Percentiles rank a stretch among this genome's conserved stretches.
Evolutionary conservation across 495 filamentous ascomycete species (phyloP).

Genomic region (Parathielavia hyrcaniae): DNA sequence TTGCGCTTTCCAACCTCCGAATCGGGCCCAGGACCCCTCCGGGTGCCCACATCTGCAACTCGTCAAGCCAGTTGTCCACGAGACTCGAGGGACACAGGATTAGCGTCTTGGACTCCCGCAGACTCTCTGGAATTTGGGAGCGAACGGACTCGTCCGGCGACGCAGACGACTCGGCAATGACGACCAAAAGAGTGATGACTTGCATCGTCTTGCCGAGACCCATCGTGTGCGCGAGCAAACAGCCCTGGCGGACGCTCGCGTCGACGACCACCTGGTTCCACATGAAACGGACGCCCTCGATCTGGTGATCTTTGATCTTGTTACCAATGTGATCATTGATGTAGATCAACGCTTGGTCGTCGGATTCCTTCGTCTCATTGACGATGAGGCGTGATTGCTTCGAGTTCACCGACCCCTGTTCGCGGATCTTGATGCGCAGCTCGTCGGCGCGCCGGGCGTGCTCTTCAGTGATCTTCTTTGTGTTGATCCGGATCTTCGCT

Average conservation of each 20-base stretch:
- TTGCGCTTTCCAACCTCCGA: conserved; percentile 42
- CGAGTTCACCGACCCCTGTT: conserved; percentile 35
- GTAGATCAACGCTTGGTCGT: conserved; percentile 48
- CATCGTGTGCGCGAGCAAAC: conserved; percentile 87
- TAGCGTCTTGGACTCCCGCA: conserved; percentile 59
- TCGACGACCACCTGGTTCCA: conserved; percentile 70
- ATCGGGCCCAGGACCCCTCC: conserved; percentile 46
- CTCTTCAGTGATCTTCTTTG: conserved; percentile 40
- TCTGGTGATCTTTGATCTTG: conserved; percentile 51
- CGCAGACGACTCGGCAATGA: conserved; percentile 58
- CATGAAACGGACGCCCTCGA: conserved; percentile 75
- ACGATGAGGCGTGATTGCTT: conserved; percentile 55
- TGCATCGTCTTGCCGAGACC: conserved; percentile 94
- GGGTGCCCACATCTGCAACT: conserved; percentile 65
- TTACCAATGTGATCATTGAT: conserved; percentile 44
- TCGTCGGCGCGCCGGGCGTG: conserved; percentile 45
- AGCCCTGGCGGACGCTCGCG: conserved; percentile 57
- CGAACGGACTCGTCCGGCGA: conserved; percentile 52
- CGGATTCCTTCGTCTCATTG: conserved; percentile 58
- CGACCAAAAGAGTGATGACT: conserved; percentile 69
- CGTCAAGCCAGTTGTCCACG: conserved; percentile 77
- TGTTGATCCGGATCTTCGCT: conserved; percentile 41
- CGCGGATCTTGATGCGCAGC: conserved; percentile 41
- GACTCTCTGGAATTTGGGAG: conserved; percentile 57
- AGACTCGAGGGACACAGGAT: conserved; percentile 71